Conservation (phyloP, 352 stramenopile species). For the Pythium phragmiticola region DNA sequence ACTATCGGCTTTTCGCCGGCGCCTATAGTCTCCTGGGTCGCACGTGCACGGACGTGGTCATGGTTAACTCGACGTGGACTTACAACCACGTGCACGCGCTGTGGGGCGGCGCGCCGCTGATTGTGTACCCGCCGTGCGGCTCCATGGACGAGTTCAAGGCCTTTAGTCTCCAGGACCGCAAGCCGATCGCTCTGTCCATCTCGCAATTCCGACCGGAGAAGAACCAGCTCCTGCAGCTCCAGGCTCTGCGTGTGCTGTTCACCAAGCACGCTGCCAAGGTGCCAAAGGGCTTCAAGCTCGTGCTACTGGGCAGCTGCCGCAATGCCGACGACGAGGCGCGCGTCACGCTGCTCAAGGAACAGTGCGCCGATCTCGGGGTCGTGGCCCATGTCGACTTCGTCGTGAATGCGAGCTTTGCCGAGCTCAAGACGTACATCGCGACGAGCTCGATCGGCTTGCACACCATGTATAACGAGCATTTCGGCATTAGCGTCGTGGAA, state of each 20-base stretch:
- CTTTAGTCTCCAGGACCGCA: constrained; percentile 52
- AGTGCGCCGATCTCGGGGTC: constrained; percentile 82
- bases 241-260: constrained; percentile 76
- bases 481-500: constrained; percentile 99
- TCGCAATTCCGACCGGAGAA: constrained; percentile 99
- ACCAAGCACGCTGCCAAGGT: constrained; percentile 35
- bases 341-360: constrained; percentile 82
- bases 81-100: constrained; percentile 93
- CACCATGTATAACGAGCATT: constrained; percentile 99
- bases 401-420: constrained; percentile 93
- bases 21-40: constrained; percentile 90
- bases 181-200: constrained; percentile 92
- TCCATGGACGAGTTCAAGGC: constrained; percentile 77
- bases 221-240: constrained; percentile 95
- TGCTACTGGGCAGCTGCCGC: constrained; percentile 96
- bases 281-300: constrained; percentile 78
- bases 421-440: constrained; percentile 89
- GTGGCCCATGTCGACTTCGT: constrained; percentile 89
- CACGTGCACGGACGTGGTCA: constrained; percentile 85
- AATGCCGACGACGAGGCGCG: constrained; percentile 91
- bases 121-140: constrained; percentile 97
- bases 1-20: constrained; percentile 94
- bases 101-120: constrained; percentile 79
- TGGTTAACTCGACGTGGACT: constrained; percentile 99
- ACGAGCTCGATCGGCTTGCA: constrained; percentile 94